Percentiles rank a stretch among this genome's conserved stretches.
phyloP scores from a whole-genome alignment of 2,329 filamentous ascomycete species.

The Claviceps capensis region DNA sequence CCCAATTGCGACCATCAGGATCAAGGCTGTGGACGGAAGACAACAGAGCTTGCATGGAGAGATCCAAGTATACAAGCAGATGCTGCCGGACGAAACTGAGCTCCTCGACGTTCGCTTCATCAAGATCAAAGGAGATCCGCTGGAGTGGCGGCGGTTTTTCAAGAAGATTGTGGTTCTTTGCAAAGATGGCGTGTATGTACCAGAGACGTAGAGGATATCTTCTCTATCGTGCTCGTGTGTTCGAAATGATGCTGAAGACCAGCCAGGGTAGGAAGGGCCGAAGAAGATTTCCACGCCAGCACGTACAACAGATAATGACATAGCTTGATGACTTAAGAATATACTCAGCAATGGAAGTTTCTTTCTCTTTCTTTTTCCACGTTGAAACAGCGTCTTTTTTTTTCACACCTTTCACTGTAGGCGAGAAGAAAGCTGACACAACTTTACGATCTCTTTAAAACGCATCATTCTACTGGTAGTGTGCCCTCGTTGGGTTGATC shows the following conservation, averaged over 20 bases:
- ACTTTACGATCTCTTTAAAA: not conserved
- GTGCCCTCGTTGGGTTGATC: constrained; percentile 20
- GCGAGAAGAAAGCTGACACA: not conserved
- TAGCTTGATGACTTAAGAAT: not conserved
- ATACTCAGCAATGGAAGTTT: not conserved
- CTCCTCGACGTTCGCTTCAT: constrained; percentile 79
- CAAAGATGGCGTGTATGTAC: constrained; percentile 63
- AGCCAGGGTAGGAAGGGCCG: not conserved
- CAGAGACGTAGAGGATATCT: constrained; percentile 21
- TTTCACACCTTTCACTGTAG: not conserved
- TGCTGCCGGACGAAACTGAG: constrained; percentile 41
- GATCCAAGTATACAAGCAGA: constrained; percentile 56
- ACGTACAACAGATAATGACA: not conserved
- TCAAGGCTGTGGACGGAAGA: constrained; percentile 61
- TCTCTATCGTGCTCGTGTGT: not conserved
- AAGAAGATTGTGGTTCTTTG: constrained; percentile 86
- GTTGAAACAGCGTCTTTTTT: too few relatives aligned
- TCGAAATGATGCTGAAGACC: not conserved
- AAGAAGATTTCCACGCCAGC: not conserved
- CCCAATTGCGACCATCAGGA: constrained; percentile 49
- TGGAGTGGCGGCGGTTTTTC: constrained; percentile 95
- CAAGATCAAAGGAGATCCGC: constrained; percentile 87
- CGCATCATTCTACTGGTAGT: constrained; percentile 14
- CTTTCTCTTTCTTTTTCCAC: too few relatives aligned
- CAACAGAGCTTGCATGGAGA: constrained; percentile 62